Percentiles rank a stretch among this genome's conserved stretches.
phyloP scores from a whole-genome alignment of 495 filamentous ascomycete species.

The Podospora didyma region DNA sequence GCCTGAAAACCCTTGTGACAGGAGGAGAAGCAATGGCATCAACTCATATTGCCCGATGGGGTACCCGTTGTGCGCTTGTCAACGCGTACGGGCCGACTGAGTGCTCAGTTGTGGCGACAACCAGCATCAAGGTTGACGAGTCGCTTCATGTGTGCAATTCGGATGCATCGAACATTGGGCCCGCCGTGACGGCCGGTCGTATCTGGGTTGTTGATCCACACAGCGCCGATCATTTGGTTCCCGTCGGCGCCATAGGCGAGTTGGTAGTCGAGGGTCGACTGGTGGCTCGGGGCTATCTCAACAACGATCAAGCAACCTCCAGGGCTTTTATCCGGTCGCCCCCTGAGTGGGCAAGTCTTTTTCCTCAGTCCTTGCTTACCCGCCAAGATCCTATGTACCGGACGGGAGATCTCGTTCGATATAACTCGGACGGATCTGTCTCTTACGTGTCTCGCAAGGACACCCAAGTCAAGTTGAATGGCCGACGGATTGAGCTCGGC shows the following conservation, averaged over 20 bases:
- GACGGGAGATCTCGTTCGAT: slow-evolving; percentile 53
- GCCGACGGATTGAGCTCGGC: slow-evolving; percentile 35
- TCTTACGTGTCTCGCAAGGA: slow-evolving; percentile 33
- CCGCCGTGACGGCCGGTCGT: slow-evolving; percentile 34
- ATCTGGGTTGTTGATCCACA: slow-evolving; percentile 56
- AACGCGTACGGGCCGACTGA: slow-evolving; percentile 49
- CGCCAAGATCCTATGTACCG: slow-evolving; percentile 31
- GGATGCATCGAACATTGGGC: slow-evolving; percentile 39
- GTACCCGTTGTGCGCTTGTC: slow-evolving; percentile 20
- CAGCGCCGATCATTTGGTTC: slow-evolving; percentile 43
- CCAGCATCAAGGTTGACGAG: slow-evolving; percentile 23
- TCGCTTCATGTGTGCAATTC: slow-evolving; percentile 8
- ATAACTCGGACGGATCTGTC: slow-evolving; percentile 37
- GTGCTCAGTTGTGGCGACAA: slow-evolving; percentile 33
- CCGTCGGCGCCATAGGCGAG: slow-evolving; percentile 46
- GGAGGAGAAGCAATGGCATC: slow-evolving; percentile 24
- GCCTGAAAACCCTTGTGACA: slow-evolving; percentile 19
- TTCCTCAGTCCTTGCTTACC: slow-evolving; percentile 19
- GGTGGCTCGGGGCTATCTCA: slow-evolving; percentile 42
- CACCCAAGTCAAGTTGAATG: slow-evolving; percentile 39
- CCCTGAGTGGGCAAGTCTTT: slow-evolving; percentile 24
- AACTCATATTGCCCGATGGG: slow-evolving; percentile 26
- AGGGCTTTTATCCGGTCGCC: slow-evolving; percentile 29
- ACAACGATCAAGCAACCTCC: slow-evolving; percentile 31
- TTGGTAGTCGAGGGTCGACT: slow-evolving; percentile 40